Conservation (phyloP, 2,329 filamentous ascomycete genomes). For the Diaporthe capsici region DNA sequence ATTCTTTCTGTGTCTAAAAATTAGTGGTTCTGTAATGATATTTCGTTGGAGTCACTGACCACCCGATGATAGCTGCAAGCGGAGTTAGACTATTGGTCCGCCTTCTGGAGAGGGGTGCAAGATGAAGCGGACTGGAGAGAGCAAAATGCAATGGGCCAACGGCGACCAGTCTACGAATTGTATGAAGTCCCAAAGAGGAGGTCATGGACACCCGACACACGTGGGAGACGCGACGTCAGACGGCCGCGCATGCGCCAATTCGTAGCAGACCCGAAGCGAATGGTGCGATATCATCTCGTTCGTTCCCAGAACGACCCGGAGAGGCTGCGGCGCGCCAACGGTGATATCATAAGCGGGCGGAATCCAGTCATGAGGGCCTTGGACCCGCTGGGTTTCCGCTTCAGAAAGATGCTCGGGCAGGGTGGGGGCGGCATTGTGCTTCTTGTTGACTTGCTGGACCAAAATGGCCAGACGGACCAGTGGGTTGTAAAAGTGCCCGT, state of each 20-base stretch:
- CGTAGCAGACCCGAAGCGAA: too few relatives aligned
- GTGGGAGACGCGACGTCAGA: not conserved
- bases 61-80: not conserved
- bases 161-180: not conserved
- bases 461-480: not conserved
- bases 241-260: not conserved
- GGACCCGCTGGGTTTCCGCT: slow-evolving; percentile 9
- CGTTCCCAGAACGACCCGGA: not conserved
- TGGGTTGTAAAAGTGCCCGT: slow-evolving; percentile 3
- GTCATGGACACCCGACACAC: not conserved
- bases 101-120: not conserved
- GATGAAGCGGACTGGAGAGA: not conserved
- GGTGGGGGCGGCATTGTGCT: not conserved
- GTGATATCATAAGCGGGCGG: not conserved
- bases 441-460: slow-evolving; percentile 2
- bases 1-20: too few relatives aligned
- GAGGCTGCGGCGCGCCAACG: not conserved
- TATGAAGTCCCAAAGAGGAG: slow-evolving; percentile 5
- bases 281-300: not conserved
- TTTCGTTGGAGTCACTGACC: not conserved
- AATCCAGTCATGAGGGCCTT: slow-evolving; percentile 15
- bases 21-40: not conserved
- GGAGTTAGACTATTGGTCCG: slow-evolving; percentile 1
- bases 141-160: not conserved
- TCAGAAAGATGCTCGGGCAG: slow-evolving; percentile 14